phyloP scores from a whole-genome alignment of 345 rosid species.

The Kernera saxatilis region DNA sequence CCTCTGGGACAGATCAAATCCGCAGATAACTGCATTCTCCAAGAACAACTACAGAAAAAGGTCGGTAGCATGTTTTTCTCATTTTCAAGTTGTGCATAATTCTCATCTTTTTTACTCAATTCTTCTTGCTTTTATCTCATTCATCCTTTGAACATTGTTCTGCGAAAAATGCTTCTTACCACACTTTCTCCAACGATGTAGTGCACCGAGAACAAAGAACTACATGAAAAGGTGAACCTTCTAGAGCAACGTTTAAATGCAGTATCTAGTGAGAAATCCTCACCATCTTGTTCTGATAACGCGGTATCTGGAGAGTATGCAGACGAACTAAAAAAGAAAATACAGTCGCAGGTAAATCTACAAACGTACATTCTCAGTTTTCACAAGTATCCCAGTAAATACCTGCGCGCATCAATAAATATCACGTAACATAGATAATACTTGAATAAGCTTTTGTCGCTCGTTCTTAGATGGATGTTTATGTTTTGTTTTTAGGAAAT shows the following conservation, averaged over 20 bases:
- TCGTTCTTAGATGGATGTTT: slow-evolving; percentile 2
- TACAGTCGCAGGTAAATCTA: slow-evolving; percentile 66
- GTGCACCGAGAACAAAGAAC: slow-evolving; percentile 78
- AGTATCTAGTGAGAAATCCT: slow-evolving; percentile 37
- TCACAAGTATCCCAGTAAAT: background rate
- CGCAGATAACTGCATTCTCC: slow-evolving; percentile 96
- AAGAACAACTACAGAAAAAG: slow-evolving; percentile 93
- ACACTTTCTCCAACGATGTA: slow-evolving; percentile 32
- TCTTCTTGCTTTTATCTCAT: slow-evolving; percentile 8
- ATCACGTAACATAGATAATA: background rate
- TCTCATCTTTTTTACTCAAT: background rate
- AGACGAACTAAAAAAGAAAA: slow-evolving; percentile 68
- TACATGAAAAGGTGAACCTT: slow-evolving; percentile 64
- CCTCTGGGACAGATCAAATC: slow-evolving; percentile 68
- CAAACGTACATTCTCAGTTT: slow-evolving; percentile 10
- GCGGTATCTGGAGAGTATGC: slow-evolving; percentile 43
- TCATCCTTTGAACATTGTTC: background rate
- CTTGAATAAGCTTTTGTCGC: background rate
- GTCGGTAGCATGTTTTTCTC: slow-evolving; percentile 32
- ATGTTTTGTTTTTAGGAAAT: slow-evolving; percentile 48
- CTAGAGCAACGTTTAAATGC: slow-evolving; percentile 69
- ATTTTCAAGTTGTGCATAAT: background rate
- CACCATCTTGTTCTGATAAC: slow-evolving; percentile 39
- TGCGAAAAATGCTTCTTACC: background rate
- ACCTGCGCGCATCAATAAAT: background rate